Conservation (phyloP, 2,329 filamentous ascomycete species). For the Fusarium miscanthi region DNA sequence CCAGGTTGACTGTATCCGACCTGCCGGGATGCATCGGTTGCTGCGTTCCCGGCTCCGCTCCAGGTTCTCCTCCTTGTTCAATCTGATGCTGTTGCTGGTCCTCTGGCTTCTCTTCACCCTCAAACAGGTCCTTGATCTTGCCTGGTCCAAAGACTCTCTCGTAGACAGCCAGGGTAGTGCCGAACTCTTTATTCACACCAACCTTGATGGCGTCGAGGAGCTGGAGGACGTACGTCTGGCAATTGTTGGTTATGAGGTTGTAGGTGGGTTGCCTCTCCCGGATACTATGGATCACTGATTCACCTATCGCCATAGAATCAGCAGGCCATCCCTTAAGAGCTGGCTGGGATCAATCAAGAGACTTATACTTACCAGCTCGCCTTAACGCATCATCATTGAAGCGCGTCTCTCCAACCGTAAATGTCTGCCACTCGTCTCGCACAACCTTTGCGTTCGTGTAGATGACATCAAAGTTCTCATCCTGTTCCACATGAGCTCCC, state of each 20-base stretch:
- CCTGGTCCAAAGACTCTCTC: conserved; percentile 61
- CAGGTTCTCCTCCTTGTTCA: background rate
- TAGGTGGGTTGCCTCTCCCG: conserved; percentile 61
- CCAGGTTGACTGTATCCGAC: conserved; percentile 58
- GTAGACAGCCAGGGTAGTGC: conserved; percentile 64
- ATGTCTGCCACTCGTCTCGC: conserved; percentile 61
- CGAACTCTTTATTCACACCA: conserved; percentile 62
- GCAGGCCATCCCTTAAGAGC: fast-evolving
- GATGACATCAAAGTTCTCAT: conserved; percentile 66
- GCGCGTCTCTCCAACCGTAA: conserved; percentile 62
- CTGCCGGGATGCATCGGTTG: conserved; percentile 23
- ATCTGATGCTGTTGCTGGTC: background rate
- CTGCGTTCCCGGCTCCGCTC: background rate
- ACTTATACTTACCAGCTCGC: conserved; percentile 54
- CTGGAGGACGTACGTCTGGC: conserved; percentile 66
- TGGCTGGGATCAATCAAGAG: fast-evolving
- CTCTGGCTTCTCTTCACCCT: conserved; percentile 43
- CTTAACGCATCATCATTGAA: conserved; percentile 66
- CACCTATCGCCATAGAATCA: conserved; percentile 48
- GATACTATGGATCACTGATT: conserved; percentile 65
- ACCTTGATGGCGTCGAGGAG: conserved; percentile 66
- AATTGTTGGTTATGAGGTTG: conserved; percentile 70
- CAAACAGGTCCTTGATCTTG: conserved; percentile 64
- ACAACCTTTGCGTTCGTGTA: conserved; percentile 64
- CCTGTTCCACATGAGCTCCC: conserved; percentile 44